Percentiles rank a stretch among this genome's conserved stretches.
Evolutionary conservation across 495 filamentous ascomycete species (phyloP).

Genomic region (Haplographium delicatum): DNA sequence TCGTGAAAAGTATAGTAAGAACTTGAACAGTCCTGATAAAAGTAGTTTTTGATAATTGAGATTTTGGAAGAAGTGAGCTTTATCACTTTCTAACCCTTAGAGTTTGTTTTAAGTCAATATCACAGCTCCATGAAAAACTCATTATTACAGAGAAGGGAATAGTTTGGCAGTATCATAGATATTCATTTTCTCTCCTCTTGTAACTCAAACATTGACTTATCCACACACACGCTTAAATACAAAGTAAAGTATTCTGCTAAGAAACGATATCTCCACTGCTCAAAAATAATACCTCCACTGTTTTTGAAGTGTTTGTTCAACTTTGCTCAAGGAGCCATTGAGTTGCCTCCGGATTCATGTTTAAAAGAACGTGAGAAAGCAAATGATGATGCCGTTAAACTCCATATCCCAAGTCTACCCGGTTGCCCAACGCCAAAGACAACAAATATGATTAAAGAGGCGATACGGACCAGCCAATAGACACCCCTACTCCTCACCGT

Average conservation of each 20-base stretch:
- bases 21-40: too few species aligned
- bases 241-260: neutral
- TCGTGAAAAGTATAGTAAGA: too few species aligned
- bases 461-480: conserved; percentile 2
- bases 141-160: neutral
- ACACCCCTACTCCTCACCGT: neutral
- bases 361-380: neutral
- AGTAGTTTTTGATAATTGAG: too few species aligned
- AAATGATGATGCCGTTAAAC: neutral
- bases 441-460: neutral
- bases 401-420: neutral
- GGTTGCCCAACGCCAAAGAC: conserved; percentile 1
- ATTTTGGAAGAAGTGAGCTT: too few species aligned
- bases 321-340: neutral
- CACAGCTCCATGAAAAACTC: neutral
- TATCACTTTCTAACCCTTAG: too few species aligned
- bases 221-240: neutral
- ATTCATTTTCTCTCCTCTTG: conserved; percentile 14
- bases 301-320: neutral
- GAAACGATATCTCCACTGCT: conserved; percentile 21
- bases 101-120: too few species aligned
- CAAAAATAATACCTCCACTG: conserved; percentile 2
- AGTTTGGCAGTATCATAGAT: conserved; percentile 17
- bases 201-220: conserved; percentile 3
- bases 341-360: neutral